A percentile compares a stretch with the other conserved stretches of the same genome.
Evolutionary conservation across 2,329 filamentous ascomycete species (phyloP).

Genomic region (Aspergillus luchuensis): DNA sequence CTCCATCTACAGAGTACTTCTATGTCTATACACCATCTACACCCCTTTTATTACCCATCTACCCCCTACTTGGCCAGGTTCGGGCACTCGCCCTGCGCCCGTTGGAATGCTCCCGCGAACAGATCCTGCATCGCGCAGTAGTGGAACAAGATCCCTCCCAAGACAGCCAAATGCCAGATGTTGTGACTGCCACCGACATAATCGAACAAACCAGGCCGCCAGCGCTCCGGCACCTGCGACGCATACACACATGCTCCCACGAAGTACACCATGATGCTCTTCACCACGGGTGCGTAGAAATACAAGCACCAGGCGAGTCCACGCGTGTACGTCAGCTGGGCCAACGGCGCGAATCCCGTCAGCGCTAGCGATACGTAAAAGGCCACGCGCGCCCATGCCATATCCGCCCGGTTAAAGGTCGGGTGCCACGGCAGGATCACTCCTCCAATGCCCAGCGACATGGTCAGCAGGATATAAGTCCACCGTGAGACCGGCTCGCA

Average conservation of each 20-base stretch:
- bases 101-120: conserved; percentile 74
- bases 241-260: conserved; percentile 84
- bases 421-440: conserved; percentile 96
- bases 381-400: conserved; percentile 87
- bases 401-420: conserved; percentile 86
- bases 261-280: conserved; percentile 85
- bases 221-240: conserved; percentile 88
- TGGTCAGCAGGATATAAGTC: conserved; percentile 81
- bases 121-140: conserved; percentile 96
- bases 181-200: conserved; percentile 96
- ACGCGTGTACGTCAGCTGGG: conserved; percentile 78
- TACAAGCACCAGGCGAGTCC: conserved; percentile 78
- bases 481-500: conserved; percentile 88
- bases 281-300: conserved; percentile 85
- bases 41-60: not conserved
- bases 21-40: not conserved
- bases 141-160: conserved; percentile 96
- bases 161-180: conserved; percentile 92
- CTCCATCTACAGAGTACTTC: not conserved
- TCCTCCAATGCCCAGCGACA: conserved; percentile 77
- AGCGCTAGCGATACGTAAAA: conserved; percentile 87
- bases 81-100: conserved; percentile 58
- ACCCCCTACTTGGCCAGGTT: conserved; percentile 21
- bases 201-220: conserved; percentile 90
- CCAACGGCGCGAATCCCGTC: conserved; percentile 85